Base-by-base conservation (phyloP, 352 stramenopile species). In the Phytophthora cajani region DNA sequence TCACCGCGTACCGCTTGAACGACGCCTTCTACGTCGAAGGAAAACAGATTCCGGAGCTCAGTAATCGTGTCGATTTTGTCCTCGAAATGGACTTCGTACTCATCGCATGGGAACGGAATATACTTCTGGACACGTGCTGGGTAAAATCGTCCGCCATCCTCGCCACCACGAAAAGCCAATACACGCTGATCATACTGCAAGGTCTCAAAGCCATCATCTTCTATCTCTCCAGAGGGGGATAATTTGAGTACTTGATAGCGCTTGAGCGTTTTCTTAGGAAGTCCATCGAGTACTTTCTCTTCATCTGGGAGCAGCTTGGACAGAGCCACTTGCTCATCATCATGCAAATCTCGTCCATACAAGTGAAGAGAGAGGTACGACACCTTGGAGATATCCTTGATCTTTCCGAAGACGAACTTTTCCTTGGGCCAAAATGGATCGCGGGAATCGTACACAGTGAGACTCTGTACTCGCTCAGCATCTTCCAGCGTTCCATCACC, bases 331-430 rank as follows among this genome's bases (percentile, higher is more conserved):
- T 69, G 77, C 8, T 77, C 60, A 10, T 89, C 75, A 7, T 68
- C 77, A 0, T 68, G 62, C 46, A 89, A 55, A 46, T 90, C 84
- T 19, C 86, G 79, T 32, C 74, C 82, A 61, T 92, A 93, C 14
- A 93, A 71, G 49, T 93, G 82, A 14, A 93, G 71, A 6, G 86
- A 90, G 30, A 93, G 60, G 51, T 92, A 74, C 33, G 86, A 90
- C 8, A 93, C 78, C 16, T 62, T 73, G 23, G 78, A 55, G 5
- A 92, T 74, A 25, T 81, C 77, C 49, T 77, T 87, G 62, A 63
- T 44, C 36, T 84, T 85, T 17, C 82, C 84, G 62, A 93, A 91
- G 1, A 88, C 69, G 59, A 92, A 91, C 27, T 91, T 76, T 54
- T 90, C 66, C 14, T 88, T 66, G 0, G 84, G 86, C 86, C 86